Evolutionary conservation across 768 basidiomycete genomes (phyloP).

Genomic region (Hydnomerulius pinastri): DNA sequence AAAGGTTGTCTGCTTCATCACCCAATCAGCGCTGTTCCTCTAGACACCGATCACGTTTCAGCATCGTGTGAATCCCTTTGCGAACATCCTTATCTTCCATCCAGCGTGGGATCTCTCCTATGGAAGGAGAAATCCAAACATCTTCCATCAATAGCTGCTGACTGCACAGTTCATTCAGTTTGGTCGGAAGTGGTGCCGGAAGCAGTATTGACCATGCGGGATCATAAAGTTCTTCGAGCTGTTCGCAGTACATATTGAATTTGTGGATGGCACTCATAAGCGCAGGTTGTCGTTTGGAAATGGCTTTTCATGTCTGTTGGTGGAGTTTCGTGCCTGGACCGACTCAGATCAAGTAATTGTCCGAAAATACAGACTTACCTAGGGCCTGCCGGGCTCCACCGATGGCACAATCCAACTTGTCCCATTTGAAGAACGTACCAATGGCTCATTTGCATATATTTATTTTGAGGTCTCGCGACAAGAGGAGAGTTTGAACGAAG

Average conservation of each 20-base stretch:
- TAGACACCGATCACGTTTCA: constrained; percentile 27
- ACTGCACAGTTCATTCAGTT: constrained; percentile 20
- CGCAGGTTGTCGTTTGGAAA: constrained; percentile 27
- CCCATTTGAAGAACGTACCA: constrained; percentile 39
- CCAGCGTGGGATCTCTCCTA: constrained; percentile 28
- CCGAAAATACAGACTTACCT: neutral
- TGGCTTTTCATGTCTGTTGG: constrained; percentile 30
- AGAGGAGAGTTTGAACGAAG: constrained; percentile 2
- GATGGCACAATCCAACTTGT: constrained; percentile 36
- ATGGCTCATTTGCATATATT: constrained; percentile 37
- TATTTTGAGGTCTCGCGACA: constrained; percentile 30
- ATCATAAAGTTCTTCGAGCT: constrained; percentile 17
- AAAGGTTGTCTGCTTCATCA: constrained; percentile 36
- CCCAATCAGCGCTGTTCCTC: constrained; percentile 32
- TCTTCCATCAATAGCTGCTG: constrained; percentile 36
- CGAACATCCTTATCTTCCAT: constrained; percentile 32
- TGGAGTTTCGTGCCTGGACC: constrained; percentile 30
- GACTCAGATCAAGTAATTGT: neutral
- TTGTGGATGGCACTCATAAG: constrained; percentile 25
- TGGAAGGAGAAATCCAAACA: constrained; percentile 33
- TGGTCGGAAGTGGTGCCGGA: constrained; percentile 32
- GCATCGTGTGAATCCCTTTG: constrained; percentile 32
- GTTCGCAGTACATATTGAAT: constrained; percentile 31
- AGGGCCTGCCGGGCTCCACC: constrained; percentile 28
- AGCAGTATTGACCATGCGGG: constrained; percentile 31